Evolutionary conservation across 2,329 filamentous ascomycete genomes (phyloP).

Genomic region (Fusarium miscanthi): DNA sequence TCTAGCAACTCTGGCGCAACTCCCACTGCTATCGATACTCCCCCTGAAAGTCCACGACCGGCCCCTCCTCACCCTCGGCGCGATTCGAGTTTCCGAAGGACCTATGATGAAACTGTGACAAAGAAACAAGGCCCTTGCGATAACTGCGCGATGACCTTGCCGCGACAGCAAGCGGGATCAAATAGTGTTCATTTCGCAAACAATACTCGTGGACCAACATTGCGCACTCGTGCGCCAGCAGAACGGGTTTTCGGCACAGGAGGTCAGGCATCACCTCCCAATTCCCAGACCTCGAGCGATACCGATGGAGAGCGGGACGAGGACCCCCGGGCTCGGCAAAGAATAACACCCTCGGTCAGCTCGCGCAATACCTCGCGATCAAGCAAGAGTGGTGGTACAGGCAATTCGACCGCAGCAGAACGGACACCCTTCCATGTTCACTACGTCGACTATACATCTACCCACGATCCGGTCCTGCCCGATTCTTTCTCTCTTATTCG

Average conservation of each 20-base stretch:
- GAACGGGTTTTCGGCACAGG: constrained; percentile 65
- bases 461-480: constrained; percentile 70
- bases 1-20: constrained; percentile 51
- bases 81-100: constrained; percentile 70
- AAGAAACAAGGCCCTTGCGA: constrained; percentile 73
- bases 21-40: constrained; percentile 64
- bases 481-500: constrained; percentile 75
- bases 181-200: constrained; percentile 47
- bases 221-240: constrained; percentile 70
- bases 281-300: constrained; percentile 63
- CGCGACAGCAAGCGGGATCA: constrained; percentile 51
- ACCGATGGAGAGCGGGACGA: constrained; percentile 64
- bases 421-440: constrained; percentile 66
- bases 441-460: constrained; percentile 75
- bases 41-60: constrained; percentile 66
- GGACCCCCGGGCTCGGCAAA: constrained; percentile 53
- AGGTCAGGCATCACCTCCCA: constrained; percentile 62
- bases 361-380: constrained; percentile 63
- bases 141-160: constrained; percentile 75
- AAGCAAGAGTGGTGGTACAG: constrained; percentile 58
- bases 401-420: constrained; percentile 61
- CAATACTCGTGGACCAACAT: constrained; percentile 63
- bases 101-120: constrained; percentile 73
- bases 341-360: constrained; percentile 57
- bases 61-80: constrained; percentile 55